Conservation (phyloP, 306 rosid species). For the Prunus armeniaca region DNA sequence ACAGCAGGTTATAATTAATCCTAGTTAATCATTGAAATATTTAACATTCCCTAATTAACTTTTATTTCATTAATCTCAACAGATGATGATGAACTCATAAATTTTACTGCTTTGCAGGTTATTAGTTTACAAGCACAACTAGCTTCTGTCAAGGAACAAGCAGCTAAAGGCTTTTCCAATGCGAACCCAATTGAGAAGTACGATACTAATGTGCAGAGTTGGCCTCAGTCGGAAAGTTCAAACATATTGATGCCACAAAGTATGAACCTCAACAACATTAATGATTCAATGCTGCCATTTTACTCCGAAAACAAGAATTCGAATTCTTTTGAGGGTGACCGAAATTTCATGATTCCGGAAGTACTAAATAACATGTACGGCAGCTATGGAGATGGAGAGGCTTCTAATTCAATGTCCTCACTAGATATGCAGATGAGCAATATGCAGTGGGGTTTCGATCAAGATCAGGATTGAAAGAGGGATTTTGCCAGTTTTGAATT, state of each 20-base stretch:
- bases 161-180: slow-evolving; percentile 47
- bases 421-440: slow-evolving; percentile 41
- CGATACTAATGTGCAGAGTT: slow-evolving; percentile 40
- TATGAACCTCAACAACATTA: slow-evolving; percentile 22
- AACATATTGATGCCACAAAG: slow-evolving; percentile 32
- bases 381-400: slow-evolving; percentile 54
- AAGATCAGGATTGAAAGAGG: slow-evolving; percentile 23
- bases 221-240: slow-evolving; percentile 52
- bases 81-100: not conserved
- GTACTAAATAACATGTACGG: slow-evolving; percentile 40
- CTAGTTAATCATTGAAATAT: not conserved
- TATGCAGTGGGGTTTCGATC: slow-evolving; percentile 44
- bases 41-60: not conserved
- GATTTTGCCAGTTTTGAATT: not conserved
- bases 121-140: slow-evolving; percentile 81
- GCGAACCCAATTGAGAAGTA: too few relatives aligned
- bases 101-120: slow-evolving; percentile 47
- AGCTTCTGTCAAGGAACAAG: slow-evolving; percentile 77
- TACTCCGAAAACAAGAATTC: slow-evolving; percentile 30
- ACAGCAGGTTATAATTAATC: slow-evolving; percentile 59
- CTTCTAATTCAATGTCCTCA: slow-evolving; percentile 45
- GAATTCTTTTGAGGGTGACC: slow-evolving; percentile 39
- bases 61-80: not conserved
- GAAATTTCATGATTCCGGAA: slow-evolving; percentile 40
- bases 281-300: slow-evolving; percentile 18